Conservation (phyloP, 2,329 filamentous ascomycete genomes). For the Nemania sp. region DNA sequence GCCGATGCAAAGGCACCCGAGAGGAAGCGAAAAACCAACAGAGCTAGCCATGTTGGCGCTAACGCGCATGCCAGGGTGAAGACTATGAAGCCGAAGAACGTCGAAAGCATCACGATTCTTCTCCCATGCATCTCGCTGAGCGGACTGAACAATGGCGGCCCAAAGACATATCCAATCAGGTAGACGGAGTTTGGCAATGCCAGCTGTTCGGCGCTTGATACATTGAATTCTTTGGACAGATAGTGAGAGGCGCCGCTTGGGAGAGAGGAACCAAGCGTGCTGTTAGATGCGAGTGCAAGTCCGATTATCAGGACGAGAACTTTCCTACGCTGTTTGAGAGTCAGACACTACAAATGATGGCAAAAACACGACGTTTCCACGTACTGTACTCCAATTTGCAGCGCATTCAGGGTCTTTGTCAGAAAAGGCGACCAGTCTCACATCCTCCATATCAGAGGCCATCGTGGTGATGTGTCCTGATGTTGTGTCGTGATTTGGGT, state of each 20-base stretch:
- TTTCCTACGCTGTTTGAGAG: too few species aligned
- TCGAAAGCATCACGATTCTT: slow-evolving; percentile 47
- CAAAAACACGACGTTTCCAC: too few species aligned
- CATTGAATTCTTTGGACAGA: slow-evolving; percentile 12
- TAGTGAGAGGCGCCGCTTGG: slow-evolving; percentile 15
- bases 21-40: slow-evolving; percentile 45
- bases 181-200: slow-evolving; percentile 16
- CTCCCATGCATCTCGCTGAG: slow-evolving; percentile 2
- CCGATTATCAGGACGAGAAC: too few species aligned
- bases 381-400: too few species aligned
- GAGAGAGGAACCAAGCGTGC: slow-evolving; percentile 19
- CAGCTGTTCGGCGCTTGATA: slow-evolving; percentile 6
- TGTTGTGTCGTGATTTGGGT: too few species aligned
- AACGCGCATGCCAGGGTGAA: slow-evolving; percentile 8
- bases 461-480: too few species aligned
- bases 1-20: slow-evolving; percentile 46
- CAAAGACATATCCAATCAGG: slow-evolving; percentile 23
- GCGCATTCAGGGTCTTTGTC: too few species aligned
- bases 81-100: slow-evolving; percentile 1
- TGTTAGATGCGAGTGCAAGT: neutral
- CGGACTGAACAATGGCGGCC: neutral
- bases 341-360: too few species aligned
- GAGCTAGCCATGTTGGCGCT: slow-evolving; percentile 38
- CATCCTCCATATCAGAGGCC: too few species aligned
- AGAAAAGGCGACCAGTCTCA: too few species aligned